These are phyloP conservation scores for Sisymbrium altissimum DNA, from an alignment of 345 rosid species.

Conservation along the genomic window DNA sequence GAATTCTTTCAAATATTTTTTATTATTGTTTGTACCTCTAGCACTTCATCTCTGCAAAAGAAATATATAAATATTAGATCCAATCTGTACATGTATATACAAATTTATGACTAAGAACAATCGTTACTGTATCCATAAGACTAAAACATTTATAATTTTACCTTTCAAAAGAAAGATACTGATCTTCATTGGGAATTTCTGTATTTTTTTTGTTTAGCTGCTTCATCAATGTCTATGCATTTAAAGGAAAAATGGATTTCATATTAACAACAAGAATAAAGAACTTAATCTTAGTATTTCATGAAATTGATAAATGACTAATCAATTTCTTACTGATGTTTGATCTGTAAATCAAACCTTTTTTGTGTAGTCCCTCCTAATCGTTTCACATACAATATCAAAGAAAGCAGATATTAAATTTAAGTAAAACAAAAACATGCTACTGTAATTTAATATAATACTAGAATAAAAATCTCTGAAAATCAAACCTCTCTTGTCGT, in stretches of 20 bases:
- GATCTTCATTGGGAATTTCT: neutral
- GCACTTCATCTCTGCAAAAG: constrained; percentile 5
- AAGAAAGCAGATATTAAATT: neutral
- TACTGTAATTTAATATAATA: neutral
- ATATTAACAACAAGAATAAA: neutral
- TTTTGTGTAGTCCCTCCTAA: constrained; percentile 12
- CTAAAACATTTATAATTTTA: neutral
- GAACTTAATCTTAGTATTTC: neutral
- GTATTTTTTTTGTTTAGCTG: neutral
- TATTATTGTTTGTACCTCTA: neutral
- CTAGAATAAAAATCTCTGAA: neutral
- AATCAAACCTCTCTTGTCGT: constrained; percentile 9
- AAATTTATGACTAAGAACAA: neutral
- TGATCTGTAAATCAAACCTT: constrained; percentile 9
- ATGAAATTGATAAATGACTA: neutral
- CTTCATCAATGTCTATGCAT: constrained; percentile 10
- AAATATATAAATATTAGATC: neutral
- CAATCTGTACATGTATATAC: neutral
- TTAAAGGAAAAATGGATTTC: neutral
- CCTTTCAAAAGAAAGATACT: neutral
- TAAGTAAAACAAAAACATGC: neutral
- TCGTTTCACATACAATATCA: neutral
- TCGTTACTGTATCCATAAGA: neutral
- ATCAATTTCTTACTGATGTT: neutral
- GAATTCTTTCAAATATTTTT: neutral